A percentile compares a stretch with the other conserved stretches of the same genome.
These are phyloP conservation scores for Hygrophila difformis DNA, from an alignment of 257 asterid genomes.

Conservation along the genomic window DNA sequence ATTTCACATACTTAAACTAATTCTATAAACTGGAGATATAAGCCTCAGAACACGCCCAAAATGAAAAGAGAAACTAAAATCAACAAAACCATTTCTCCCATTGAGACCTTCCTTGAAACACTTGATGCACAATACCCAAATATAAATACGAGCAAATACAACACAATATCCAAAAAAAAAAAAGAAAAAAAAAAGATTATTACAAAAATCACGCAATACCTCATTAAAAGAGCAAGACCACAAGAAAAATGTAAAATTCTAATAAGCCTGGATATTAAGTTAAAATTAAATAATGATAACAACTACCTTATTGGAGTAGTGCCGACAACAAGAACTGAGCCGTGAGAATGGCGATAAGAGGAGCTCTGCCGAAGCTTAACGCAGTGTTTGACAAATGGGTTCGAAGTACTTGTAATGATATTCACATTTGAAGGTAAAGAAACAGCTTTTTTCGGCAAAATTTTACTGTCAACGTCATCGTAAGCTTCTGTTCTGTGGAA, in stretches of 20 bases:
- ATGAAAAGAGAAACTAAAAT: not conserved
- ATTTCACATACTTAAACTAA: too few relatives aligned
- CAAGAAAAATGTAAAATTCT: not conserved
- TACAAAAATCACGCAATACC: too few relatives aligned
- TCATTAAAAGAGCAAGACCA: too few relatives aligned
- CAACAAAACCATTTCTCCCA: not conserved
- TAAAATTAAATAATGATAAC: too few relatives aligned
- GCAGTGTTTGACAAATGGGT: constrained; percentile 88
- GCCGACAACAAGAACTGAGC: constrained; percentile 75
- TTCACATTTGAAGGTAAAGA: constrained; percentile 44
- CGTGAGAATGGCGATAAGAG: constrained; percentile 72
- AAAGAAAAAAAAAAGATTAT: not conserved
- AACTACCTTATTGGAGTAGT: constrained; percentile 65
- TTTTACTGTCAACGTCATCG: constrained; percentile 18
- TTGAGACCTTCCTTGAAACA: constrained; percentile 7
- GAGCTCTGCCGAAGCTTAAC: constrained; percentile 79
- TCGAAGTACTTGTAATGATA: constrained; percentile 72
- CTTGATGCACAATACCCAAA: constrained; percentile 5
- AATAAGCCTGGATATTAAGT: constrained; percentile 1
- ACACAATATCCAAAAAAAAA: not conserved
- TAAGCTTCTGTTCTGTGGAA: constrained; percentile 14
- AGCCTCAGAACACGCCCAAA: not conserved
- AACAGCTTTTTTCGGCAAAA: constrained; percentile 23
- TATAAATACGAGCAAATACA: not conserved
- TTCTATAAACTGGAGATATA: not conserved